A percentile compares a stretch with the other conserved stretches of the same genome.
Evolutionary conservation across 202 grass and related monocot species (phyloP).

Genomic region (Setaria viridis): DNA sequence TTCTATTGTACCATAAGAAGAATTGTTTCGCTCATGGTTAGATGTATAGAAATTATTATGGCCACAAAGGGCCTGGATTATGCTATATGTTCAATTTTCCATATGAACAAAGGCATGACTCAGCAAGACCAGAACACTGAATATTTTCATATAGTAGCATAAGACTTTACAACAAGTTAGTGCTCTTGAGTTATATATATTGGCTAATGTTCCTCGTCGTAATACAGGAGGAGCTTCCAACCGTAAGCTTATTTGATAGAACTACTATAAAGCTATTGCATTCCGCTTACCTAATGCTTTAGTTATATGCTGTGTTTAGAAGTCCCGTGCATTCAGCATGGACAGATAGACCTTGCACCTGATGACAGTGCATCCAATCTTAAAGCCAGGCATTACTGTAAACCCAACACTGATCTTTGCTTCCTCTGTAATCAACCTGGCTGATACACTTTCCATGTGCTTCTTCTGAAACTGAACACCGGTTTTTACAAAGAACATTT

Average conservation of each 20-base stretch:
- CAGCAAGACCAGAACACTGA: slow-evolving; percentile 11
- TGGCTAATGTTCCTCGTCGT: slow-evolving; percentile 17
- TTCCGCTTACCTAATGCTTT: slow-evolving; percentile 45
- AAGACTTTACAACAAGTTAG: slow-evolving; percentile 45
- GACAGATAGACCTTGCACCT: slow-evolving; percentile 74
- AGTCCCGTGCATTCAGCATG: slow-evolving; percentile 6
- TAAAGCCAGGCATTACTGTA: slow-evolving; percentile 85
- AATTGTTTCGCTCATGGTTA: slow-evolving; percentile 26
- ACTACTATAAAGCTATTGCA: slow-evolving; percentile 13
- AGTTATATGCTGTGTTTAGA: slow-evolving; percentile 29
- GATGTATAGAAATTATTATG: slow-evolving; percentile 17
- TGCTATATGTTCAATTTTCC: slow-evolving; percentile 23
- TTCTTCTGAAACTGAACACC: slow-evolving; percentile 55
- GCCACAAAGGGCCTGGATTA: background rate
- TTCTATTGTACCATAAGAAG: slow-evolving; percentile 15
- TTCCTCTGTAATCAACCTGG: slow-evolving; percentile 39
- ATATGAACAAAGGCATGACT: background rate
- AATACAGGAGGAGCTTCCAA: slow-evolving; percentile 34
- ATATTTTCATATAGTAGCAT: slow-evolving; percentile 27
- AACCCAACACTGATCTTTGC: slow-evolving; percentile 68
- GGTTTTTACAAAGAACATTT: slow-evolving; percentile 74
- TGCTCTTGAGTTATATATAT: slow-evolving; percentile 46
- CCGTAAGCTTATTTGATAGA: slow-evolving; percentile 28
- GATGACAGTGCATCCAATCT: slow-evolving; percentile 72
- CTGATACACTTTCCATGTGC: slow-evolving; percentile 77